Conservation (phyloP, 2,329 filamentous ascomycete genomes). For the Colletotrichum sublineola region DNA sequence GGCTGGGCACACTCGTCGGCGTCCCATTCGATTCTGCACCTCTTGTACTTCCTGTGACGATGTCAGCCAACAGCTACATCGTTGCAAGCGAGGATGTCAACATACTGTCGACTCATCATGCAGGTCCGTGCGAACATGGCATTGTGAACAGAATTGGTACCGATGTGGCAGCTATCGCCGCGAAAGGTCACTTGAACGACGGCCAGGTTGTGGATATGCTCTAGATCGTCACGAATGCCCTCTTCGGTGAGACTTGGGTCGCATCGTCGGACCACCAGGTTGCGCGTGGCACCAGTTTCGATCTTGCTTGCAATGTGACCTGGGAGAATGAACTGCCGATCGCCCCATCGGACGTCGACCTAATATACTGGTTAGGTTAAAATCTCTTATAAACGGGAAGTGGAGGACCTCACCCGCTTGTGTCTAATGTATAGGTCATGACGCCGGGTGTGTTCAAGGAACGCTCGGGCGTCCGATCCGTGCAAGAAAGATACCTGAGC, state of each 20-base stretch:
- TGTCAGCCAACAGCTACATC: conserved; percentile 42
- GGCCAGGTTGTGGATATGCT: conserved; percentile 85
- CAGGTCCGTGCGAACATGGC: conserved; percentile 82
- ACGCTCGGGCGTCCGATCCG: conserved; percentile 72
- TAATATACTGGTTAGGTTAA: conserved; percentile 50
- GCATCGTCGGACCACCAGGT: conserved; percentile 76
- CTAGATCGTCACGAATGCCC: conserved; percentile 77
- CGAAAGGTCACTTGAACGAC: conserved; percentile 75
- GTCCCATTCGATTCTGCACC: conserved; percentile 77
- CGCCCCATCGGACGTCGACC: conserved; percentile 78
- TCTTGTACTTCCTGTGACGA: conserved; percentile 74
- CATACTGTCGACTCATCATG: conserved; percentile 75
- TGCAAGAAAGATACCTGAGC: conserved; percentile 80
- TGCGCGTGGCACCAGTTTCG: conserved; percentile 76
- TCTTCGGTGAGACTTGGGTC: conserved; percentile 71
- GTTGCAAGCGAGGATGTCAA: conserved; percentile 24
- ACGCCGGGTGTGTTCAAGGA: conserved; percentile 73
- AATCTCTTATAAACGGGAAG: not conserved
- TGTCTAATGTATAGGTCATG: conserved; percentile 77
- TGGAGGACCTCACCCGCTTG: conserved; percentile 66
- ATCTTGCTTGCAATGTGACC: conserved; percentile 75
- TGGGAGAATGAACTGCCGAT: conserved; percentile 77
- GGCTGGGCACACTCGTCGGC: conserved; percentile 79
- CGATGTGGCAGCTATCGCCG: conserved; percentile 73
- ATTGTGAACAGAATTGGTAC: conserved; percentile 82